These are phyloP conservation scores for Metschnikowia amazonensis DNA, from an alignment of 805 yeast species.

Conservation along the genomic window DNA sequence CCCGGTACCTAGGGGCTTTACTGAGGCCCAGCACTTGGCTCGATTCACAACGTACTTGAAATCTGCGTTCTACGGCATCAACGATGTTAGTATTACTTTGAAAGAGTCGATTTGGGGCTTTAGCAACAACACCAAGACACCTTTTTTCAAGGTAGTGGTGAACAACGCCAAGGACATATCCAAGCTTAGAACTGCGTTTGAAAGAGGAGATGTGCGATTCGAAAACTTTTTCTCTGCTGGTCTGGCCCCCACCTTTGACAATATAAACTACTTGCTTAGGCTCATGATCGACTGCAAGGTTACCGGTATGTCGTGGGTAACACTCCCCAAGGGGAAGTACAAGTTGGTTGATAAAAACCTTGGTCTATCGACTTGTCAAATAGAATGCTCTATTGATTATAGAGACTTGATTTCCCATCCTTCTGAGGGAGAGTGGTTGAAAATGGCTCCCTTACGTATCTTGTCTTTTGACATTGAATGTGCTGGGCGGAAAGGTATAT, in stretches of 20 bases:
- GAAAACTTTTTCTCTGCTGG: conserved; percentile 56
- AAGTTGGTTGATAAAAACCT: conserved; percentile 41
- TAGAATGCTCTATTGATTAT: conserved; percentile 73
- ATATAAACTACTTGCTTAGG: conserved; percentile 79
- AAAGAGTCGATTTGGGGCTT: conserved; percentile 95
- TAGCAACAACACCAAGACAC: conserved; percentile 69
- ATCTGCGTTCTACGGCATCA: conserved; percentile 52
- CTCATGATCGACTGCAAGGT: conserved; percentile 90
- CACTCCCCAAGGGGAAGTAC: conserved; percentile 76
- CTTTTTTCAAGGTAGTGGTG: conserved; percentile 73
- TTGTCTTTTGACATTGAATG: conserved; percentile 97
- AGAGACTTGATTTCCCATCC: conserved; percentile 71
- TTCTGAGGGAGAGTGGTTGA: conserved; percentile 90
- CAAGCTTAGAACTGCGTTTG: conserved; percentile 74
- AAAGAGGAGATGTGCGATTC: conserved; percentile 69
- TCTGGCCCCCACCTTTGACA: conserved; percentile 75
- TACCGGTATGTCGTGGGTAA: conserved; percentile 96
- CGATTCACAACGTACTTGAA: conserved; percentile 46
- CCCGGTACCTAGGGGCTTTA: conserved; percentile 81
- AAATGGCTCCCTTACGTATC: conserved; percentile 89
- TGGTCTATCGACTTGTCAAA: conserved; percentile 67
- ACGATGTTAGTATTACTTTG: conserved; percentile 57
- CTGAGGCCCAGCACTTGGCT: conserved; percentile 48
- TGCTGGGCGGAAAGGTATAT: conserved; percentile 94
- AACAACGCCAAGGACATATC: conserved; percentile 64